Base-by-base conservation (phyloP, 2,329 filamentous ascomycete species). In the Cordyceps militaris region DNA sequence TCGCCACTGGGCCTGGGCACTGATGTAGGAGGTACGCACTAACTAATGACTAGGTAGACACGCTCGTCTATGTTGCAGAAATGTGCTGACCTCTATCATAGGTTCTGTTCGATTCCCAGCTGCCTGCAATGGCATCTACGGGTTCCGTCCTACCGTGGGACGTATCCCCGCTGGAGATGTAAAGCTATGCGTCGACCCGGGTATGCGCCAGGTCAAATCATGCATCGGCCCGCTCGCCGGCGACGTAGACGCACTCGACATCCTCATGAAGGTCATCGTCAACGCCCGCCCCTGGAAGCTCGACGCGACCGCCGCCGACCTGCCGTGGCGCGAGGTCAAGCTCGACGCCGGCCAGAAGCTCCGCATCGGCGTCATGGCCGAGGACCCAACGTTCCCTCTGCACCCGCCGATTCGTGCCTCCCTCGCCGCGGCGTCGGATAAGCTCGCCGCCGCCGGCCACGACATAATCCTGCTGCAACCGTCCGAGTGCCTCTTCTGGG, bases 1-100 rank as follows among this genome's bases (percentile, higher is more conserved):
- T 80, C 78, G 59, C 74, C 77, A 2, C 61, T 85, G 3, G 84
- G 84, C 11, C 71, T 85, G 1, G 83, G 82, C 1, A 83, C 82
- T 0, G 83, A 86, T 61, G 84, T 86, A 57, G 70, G 56, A 34
- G 61, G 61, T 8, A 53, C 59, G 0, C 61, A 11, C 19, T 36
- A 9, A 13, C 19, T 21, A 7, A 42, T 16, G 23, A 14, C n/a
- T 7, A 16, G n/a, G 11, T 6, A 28, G 2, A 38, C 8, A 13
- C 28, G 28, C 21, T 23, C 3, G 2, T 16, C n/a, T n/a, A n/a
- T n/a, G 30, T 32, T 16, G 19, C n/a, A n/a, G n/a, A n/a, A n/a
- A n/a, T n/a, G n/a, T n/a, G n/a, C n/a, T 40, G 7, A 3, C n/a
- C 3, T 23, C 21, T 63, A 3, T 24, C 55, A 61, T 70, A 2